These are phyloP conservation scores for Pyrus pyrifolia DNA, from an alignment of 306 rosid genomes.

Conservation along the genomic window DNA sequence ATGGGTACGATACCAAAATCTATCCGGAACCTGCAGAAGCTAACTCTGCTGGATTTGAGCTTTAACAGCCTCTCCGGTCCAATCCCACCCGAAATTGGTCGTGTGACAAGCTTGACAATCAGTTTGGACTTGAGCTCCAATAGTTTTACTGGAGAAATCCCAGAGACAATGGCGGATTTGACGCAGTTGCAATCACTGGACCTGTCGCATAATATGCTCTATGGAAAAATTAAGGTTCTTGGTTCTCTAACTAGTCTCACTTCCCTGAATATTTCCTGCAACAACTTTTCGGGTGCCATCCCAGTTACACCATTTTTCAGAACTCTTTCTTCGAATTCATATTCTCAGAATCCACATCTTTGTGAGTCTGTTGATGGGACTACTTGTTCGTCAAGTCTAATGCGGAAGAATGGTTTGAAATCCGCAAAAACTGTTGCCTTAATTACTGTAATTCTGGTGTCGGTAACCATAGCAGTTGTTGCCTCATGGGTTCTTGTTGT, in stretches of 20 bases:
- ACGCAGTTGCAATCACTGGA: constrained; percentile 81
- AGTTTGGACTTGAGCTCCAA: constrained; percentile 84
- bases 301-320: constrained; percentile 81
- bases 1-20: constrained; percentile 75
- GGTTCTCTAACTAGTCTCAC: constrained; percentile 79
- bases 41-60: constrained; percentile 87
- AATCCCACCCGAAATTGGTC: constrained; percentile 70
- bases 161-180: constrained; percentile 57
- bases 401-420: constrained; percentile 43
- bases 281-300: constrained; percentile 89
- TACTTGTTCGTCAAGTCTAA: constrained; percentile 66
- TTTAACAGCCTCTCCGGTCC: constrained; percentile 68
- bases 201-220: constrained; percentile 70
- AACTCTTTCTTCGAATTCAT: constrained; percentile 59
- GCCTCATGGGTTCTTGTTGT: constrained; percentile 70
- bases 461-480: constrained; percentile 49
- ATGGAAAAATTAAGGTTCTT: constrained; percentile 64
- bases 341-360: constrained; percentile 49
- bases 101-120: constrained; percentile 78
- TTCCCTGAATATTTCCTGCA: constrained; percentile 69
- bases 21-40: constrained; percentile 57
- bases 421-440: constrained; percentile 60
- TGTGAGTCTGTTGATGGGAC: constrained; percentile 76
- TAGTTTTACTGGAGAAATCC: constrained; percentile 67
- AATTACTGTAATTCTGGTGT: constrained; percentile 49